Evolutionary conservation across 1,284 basidiomycete species (phyloP), one percentile per base, ranked within the genome.

Genomic region (Leccinum griseonigrum): DNA sequence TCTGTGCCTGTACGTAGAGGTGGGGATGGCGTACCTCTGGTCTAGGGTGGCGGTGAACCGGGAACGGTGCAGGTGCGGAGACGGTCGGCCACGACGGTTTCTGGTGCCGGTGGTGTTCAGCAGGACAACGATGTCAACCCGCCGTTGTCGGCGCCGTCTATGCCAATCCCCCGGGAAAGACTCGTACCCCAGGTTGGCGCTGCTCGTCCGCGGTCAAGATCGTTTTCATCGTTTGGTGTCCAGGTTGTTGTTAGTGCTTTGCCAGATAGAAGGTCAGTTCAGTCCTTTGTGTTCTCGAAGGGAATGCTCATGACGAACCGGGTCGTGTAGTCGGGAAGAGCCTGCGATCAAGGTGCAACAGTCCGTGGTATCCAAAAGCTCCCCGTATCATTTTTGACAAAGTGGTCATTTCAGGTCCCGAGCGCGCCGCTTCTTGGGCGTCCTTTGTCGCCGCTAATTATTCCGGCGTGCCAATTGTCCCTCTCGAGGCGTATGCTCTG

Each of bases 361-460:
- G 38, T 77, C 60, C 69, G 76, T 69, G 0, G 68, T 70, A 8
- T 79, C 81, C 51, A 87, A 88, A 63, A 22, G 32, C 31, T 7
- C 64, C 69, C 3, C 59, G 40, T 7, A 77, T 90, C 62, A 87
- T 97, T 57, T 80, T 97, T 51, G 88, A 95, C 48, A 97, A 96
- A 73, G 84, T 87, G 22, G 94, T 95, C 73, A 88, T 92, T 13
- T 82, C 89, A 4, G 86, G 86, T 54, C 79, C 80, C 8, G 75
- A 68, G 18, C 81, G 84, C 46, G 81, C 86, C 4, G 76, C 79
- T 4, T 85, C 85, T 1, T 96, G 94, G 94, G 81, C 79, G 29
- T 70, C 74, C 7, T 91, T 89, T 77, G 81, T 95, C 29, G 78
- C 79, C 31, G 61, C 75, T 18, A 80, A 74, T 60, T 86, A 88